These are phyloP conservation scores for Bertia moriformis DNA, from an alignment of 2,329 filamentous ascomycete species.

Conservation along the genomic window DNA sequence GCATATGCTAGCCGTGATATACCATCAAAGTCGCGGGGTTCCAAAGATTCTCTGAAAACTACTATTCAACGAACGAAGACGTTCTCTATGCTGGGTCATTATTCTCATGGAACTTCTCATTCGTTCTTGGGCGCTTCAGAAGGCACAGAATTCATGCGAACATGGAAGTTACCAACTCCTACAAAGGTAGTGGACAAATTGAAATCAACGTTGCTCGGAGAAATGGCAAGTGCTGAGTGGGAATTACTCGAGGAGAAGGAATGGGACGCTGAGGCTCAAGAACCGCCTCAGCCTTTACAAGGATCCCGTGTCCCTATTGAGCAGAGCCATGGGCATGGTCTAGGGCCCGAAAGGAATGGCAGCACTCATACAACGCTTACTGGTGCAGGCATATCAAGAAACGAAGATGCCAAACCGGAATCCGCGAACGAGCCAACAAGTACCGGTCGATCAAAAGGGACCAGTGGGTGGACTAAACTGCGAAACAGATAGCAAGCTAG, in stretches of 20 bases:
- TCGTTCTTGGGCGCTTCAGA: constrained; percentile 36
- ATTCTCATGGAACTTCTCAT: constrained; percentile 44
- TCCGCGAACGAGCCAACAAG: no score
- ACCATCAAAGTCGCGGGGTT: not conserved
- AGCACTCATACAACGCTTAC: no score
- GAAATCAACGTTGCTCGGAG: constrained; percentile 35
- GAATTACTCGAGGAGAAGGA: constrained; percentile 35
- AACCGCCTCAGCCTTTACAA: not conserved
- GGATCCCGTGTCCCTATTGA: not conserved
- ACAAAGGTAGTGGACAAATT: constrained; percentile 38
- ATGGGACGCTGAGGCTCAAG: not conserved
- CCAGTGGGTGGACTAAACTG: not conserved
- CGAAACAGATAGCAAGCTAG: not conserved
- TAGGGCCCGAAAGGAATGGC: not conserved
- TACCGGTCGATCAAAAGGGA: not conserved
- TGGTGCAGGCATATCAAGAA: no score
- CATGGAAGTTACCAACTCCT: constrained; percentile 37
- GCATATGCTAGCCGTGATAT: not conserved
- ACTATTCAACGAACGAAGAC: constrained; percentile 13
- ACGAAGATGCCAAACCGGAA: no score
- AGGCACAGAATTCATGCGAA: constrained; percentile 29
- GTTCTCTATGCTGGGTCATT: constrained; percentile 32
- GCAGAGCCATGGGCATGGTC: not conserved
- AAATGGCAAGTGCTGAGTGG: constrained; percentile 52
- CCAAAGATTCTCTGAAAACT: not conserved